Evolutionary conservation across 2,329 filamentous ascomycete species (phyloP), one percentile per base, ranked within the genome.

Genomic region (Cladosporium sp.): DNA sequence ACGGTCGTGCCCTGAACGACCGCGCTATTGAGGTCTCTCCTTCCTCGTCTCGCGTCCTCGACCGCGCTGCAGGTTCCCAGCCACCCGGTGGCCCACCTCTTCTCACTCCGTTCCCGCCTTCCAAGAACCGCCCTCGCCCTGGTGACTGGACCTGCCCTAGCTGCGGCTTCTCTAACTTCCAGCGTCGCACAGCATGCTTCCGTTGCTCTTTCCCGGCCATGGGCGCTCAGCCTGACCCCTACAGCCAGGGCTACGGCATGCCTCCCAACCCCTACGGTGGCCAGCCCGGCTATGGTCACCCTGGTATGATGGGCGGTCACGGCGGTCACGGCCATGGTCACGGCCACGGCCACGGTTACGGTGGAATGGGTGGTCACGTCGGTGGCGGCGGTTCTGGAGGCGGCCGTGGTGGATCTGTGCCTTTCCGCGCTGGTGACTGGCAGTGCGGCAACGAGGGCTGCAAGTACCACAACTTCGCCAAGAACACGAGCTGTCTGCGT

Each of bases 81-180:
- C 64, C 64, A 36, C 59, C 61, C 27, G 64, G 64, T 40, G 64
- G 61, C 6, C 64, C 64, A 42, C 64, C 64, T 20, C 96, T 99
- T 57, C 80, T 99, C 48, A 96, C 92, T 1, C 91, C 93, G 0
- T 99, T 99, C 78, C 93, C 93, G 45, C 93, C 93, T 1, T 96
- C 91, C 74, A 99, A 99, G 80, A 99, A 99, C 73, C 85, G 93
- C 38, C 93, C 93, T 55, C 87, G 93, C 52, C 93, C 93, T 34
- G 93, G 93, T 69, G 93, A 99, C 72, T 99, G 93, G 93, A 97
- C 92, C 54, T 99, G 93, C 77, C 93, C 93, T 40, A 96, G 91
- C 47, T 99, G 93, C 66, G 93, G 93, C 54, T 99, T 99, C 76
- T 96, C 90, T 64, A 99, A 99, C 79, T 99, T 99, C 78, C 93